A percentile compares a stretch with the other conserved stretches of the same genome.
Conservation (phyloP, 306 rosid genomes). For the Cotoneaster glaucophyllus region DNA sequence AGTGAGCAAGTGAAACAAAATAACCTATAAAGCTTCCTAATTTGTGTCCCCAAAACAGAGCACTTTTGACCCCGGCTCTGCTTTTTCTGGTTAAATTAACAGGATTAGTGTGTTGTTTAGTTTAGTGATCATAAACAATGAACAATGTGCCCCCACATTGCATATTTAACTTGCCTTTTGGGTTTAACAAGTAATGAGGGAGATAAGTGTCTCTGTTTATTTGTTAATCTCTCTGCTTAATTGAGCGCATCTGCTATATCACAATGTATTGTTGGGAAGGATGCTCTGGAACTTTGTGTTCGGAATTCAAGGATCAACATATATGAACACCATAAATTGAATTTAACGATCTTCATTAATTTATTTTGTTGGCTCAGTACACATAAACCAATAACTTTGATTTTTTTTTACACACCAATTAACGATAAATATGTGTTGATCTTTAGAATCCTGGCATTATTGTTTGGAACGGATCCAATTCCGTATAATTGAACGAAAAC, state of each 20-base stretch:
- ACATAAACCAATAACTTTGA: accelerated
- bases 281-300: too few species aligned
- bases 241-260: background rate
- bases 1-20: background rate
- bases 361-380: too few species aligned
- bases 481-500: too few species aligned
- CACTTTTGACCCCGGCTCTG: background rate
- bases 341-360: accelerated
- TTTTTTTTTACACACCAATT: too few species aligned
- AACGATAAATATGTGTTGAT: accelerated
- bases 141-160: background rate
- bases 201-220: background rate
- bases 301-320: too few species aligned
- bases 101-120: background rate
- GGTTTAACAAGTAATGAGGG: background rate
- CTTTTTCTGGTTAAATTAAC: background rate
- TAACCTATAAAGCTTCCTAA: background rate
- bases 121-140: background rate
- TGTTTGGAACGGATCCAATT: too few species aligned
- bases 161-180: background rate
- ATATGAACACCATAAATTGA: too few species aligned
- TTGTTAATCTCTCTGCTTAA: background rate
- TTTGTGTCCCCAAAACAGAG: constrained; percentile 1
- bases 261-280: too few species aligned
- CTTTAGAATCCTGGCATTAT: too few species aligned